Conservation (phyloP, 148 eudicot species). For the Diospyros lotus region DNA sequence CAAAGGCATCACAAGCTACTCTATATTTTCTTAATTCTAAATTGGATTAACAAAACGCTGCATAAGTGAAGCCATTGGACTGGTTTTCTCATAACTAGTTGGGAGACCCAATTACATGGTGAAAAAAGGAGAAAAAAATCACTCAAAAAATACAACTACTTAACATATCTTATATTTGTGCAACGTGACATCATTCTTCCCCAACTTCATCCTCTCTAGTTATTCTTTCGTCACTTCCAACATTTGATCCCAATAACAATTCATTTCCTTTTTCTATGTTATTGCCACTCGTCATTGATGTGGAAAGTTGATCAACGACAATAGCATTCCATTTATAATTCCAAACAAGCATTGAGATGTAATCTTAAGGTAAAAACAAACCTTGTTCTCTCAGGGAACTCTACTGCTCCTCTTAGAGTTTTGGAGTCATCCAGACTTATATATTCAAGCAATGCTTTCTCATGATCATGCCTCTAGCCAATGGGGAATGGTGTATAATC, state of each 20-base stretch:
- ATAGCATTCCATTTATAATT: slow-evolving; percentile 74
- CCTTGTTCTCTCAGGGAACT: slow-evolving; percentile 67
- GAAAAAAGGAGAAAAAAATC: background rate
- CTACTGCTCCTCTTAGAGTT: slow-evolving; percentile 59
- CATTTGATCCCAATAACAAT: slow-evolving; percentile 27
- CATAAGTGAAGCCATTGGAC: background rate
- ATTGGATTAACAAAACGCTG: background rate
- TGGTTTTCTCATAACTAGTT: slow-evolving; percentile 1
- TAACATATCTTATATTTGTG: too few species aligned
- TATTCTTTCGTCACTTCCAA: slow-evolving; percentile 21
- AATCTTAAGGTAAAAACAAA: slow-evolving; percentile 82
- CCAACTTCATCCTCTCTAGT: slow-evolving; percentile 33
- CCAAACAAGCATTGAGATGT: slow-evolving; percentile 92
- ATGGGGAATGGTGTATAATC: slow-evolving; percentile 72
- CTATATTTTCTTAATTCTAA: background rate
- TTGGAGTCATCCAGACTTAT: slow-evolving; percentile 60
- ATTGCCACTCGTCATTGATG: slow-evolving; percentile 8
- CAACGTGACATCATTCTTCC: slow-evolving; percentile 27
- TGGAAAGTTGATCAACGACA: slow-evolving; percentile 30
- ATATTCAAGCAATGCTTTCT: slow-evolving; percentile 73
- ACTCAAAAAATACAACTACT: slow-evolving; percentile 24
- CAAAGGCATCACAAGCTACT: background rate
- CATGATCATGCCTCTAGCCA: slow-evolving; percentile 87
- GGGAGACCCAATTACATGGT: background rate
- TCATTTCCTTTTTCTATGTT: slow-evolving; percentile 20